These are phyloP conservation scores for Carpinus fangiana DNA, from an alignment of 306 rosid species.

Conservation along the genomic window DNA sequence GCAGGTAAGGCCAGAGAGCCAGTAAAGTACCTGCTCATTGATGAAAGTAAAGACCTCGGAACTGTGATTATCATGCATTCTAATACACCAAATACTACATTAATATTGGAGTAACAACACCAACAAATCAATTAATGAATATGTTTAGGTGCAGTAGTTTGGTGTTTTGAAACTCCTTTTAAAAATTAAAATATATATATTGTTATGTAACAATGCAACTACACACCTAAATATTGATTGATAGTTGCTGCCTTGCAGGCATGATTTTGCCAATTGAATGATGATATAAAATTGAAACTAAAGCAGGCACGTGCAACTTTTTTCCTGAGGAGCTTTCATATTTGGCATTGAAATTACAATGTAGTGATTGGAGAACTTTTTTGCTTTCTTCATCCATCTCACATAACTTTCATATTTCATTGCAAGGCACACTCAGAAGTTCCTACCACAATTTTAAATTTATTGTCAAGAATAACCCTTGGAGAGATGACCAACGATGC, in stretches of 20 bases:
- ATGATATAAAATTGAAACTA: neutral
- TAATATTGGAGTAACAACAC: neutral
- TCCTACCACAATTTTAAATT: neutral
- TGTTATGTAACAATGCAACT: neutral
- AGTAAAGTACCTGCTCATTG: conserved; percentile 68
- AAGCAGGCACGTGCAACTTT: neutral
- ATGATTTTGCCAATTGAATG: neutral
- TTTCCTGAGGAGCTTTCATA: neutral
- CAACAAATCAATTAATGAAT: neutral
- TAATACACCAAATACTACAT: neutral
- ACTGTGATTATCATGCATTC: conserved; percentile 2
- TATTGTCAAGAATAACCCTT: neutral
- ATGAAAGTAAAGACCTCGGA: conserved; percentile 1
- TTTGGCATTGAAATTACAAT: neutral
- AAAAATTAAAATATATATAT: neutral
- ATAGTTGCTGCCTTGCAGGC: neutral
- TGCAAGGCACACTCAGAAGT: neutral
- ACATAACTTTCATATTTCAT: neutral
- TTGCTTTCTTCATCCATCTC: neutral
- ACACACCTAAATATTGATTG: neutral
- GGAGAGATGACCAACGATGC: neutral
- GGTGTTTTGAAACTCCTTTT: neutral
- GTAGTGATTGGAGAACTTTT: neutral
- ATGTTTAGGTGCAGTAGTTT: neutral
- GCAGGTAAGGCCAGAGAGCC: conserved; percentile 92